These are phyloP conservation scores for Zarea fungicola DNA, from an alignment of 2,329 filamentous ascomycete genomes.

Conservation along the genomic window DNA sequence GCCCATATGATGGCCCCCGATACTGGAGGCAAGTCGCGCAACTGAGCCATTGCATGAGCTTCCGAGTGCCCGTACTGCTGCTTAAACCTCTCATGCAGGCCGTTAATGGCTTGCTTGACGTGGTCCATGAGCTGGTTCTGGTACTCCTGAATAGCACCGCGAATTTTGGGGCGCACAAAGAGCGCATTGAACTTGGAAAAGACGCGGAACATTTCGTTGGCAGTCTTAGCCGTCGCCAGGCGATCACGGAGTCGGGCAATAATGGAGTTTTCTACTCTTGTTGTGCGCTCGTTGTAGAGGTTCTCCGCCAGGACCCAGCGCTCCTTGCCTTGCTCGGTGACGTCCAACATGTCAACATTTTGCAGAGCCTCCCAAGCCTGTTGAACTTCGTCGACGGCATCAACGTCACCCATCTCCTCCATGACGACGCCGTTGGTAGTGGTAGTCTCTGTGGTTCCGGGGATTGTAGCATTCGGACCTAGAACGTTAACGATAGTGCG, in stretches of 20 bases:
- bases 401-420: conserved; percentile 94
- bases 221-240: conserved; percentile 90
- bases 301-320: conserved; percentile 92
- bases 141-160: conserved; percentile 95
- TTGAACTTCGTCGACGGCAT: conserved; percentile 92
- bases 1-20: conserved; percentile 98
- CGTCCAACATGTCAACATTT: conserved; percentile 92
- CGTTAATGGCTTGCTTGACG: conserved; percentile 91
- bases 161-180: conserved; percentile 97
- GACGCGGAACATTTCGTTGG: conserved; percentile 99
- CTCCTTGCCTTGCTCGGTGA: conserved; percentile 82
- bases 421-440: conserved; percentile 63
- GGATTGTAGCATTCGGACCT: conserved; percentile 62
- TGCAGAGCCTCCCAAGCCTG: conserved; percentile 92
- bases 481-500: conserved; percentile 96
- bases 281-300: conserved; percentile 94
- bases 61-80: conserved; percentile 98
- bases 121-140: conserved; percentile 97
- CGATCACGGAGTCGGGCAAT: conserved; percentile 90
- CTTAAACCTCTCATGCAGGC: conserved; percentile 94
- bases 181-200: conserved; percentile 99
- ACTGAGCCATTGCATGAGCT: conserved; percentile 94
- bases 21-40: conserved; percentile 91
- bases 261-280: conserved; percentile 96
- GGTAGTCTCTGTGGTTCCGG: conserved; percentile 46